These are phyloP conservation scores for Haberlea rhodopensis DNA, from an alignment of 257 asterid genomes.

Conservation along the genomic window DNA sequence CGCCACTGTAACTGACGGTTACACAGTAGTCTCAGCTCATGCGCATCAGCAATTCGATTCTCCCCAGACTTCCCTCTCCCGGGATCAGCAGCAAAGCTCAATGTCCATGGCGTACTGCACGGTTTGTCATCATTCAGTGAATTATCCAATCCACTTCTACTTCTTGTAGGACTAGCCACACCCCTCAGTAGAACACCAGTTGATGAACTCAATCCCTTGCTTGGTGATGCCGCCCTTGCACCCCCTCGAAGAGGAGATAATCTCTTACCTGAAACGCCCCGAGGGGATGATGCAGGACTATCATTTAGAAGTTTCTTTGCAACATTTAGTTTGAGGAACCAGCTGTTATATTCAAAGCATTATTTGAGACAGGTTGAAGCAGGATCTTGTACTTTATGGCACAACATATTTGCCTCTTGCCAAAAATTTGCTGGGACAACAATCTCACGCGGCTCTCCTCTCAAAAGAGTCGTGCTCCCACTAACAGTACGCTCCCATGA, in stretches of 20 bases:
- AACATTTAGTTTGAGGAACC: slow-evolving; percentile 37
- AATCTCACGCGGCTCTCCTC: slow-evolving; percentile 48
- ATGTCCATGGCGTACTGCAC: slow-evolving; percentile 49
- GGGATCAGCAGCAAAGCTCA: slow-evolving; percentile 58
- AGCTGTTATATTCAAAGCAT: slow-evolving; percentile 29
- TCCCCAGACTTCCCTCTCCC: slow-evolving; percentile 75
- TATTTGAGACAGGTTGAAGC: slow-evolving; percentile 44
- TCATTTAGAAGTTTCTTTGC: slow-evolving; percentile 44
- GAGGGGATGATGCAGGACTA: slow-evolving; percentile 50
- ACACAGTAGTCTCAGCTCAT: slow-evolving; percentile 61
- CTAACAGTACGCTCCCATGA: slow-evolving; percentile 49
- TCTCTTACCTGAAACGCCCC: slow-evolving; percentile 44
- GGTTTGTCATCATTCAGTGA: slow-evolving; percentile 33
- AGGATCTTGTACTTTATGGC: slow-evolving; percentile 40
- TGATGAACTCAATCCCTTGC: slow-evolving; percentile 39
- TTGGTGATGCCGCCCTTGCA: slow-evolving; percentile 65
- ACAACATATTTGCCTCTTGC: slow-evolving; percentile 48
- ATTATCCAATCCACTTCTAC: slow-evolving; percentile 43
- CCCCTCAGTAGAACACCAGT: slow-evolving; percentile 48
- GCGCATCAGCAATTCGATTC: slow-evolving; percentile 61
- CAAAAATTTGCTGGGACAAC: slow-evolving; percentile 59
- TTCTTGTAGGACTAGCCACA: slow-evolving; percentile 58
- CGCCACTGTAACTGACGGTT: slow-evolving; percentile 87
- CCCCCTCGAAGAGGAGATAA: slow-evolving; percentile 69
- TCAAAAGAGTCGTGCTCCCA: slow-evolving; percentile 35